Evolutionary conservation across 805 yeast genomes (phyloP).

Genomic region (Cyberlindnera japonica): DNA sequence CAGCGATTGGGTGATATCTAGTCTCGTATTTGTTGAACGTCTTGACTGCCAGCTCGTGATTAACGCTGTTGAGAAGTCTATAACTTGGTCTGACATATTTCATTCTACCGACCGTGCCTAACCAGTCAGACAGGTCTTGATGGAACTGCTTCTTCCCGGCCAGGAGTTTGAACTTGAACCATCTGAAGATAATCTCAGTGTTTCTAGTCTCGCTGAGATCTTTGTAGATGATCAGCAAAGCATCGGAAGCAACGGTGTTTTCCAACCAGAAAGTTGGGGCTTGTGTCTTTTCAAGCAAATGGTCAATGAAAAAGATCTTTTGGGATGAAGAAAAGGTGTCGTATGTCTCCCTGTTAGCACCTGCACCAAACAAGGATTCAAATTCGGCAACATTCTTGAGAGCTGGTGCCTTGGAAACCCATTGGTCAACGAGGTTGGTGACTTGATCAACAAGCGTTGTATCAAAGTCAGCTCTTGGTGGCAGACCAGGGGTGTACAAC

Average conservation of each 20-base stretch:
- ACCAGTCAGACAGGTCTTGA: constrained; percentile 67
- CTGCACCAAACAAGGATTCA: constrained; percentile 12
- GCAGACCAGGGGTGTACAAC: constrained; percentile 81
- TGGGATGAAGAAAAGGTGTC: constrained; percentile 66
- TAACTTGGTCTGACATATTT: constrained; percentile 89
- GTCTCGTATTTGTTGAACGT: constrained; percentile 59
- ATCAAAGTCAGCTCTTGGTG: constrained; percentile 81
- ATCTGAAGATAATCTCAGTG: constrained; percentile 78
- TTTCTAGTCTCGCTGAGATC: constrained; percentile 50
- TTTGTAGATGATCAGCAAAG: constrained; percentile 36
- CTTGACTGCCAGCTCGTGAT: constrained; percentile 57
- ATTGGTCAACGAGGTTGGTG: constrained; percentile 56
- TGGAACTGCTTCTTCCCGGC: constrained; percentile 47
- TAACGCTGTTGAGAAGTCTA: constrained; percentile 58
- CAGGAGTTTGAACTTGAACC: constrained; percentile 63
- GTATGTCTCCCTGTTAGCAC: constrained; percentile 32
- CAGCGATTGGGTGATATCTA: constrained; percentile 82
- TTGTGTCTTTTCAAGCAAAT: constrained; percentile 49
- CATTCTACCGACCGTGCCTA: constrained; percentile 92
- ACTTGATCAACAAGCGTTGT: constrained; percentile 76
- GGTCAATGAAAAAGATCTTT: constrained; percentile 72
- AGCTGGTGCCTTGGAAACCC: constrained; percentile 38
- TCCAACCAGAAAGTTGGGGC: constrained; percentile 35
- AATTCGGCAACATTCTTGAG: constrained; percentile 17
- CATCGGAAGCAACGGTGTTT: constrained; percentile 32